phyloP scores from a whole-genome alignment of 2,329 filamentous ascomycete species.

The Onygena corvina region DNA sequence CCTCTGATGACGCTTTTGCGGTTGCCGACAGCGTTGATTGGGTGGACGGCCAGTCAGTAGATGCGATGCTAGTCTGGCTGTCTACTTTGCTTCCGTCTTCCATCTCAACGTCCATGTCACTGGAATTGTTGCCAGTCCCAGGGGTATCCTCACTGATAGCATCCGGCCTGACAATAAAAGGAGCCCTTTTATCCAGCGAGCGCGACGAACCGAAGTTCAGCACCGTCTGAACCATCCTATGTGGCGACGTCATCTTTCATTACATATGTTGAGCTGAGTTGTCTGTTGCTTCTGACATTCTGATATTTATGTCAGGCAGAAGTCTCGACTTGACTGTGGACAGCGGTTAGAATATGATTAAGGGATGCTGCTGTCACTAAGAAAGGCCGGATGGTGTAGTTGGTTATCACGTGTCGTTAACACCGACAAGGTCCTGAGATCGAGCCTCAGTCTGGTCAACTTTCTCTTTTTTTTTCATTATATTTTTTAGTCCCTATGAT shows the following conservation, averaged over 20 bases:
- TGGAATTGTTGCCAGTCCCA: background rate
- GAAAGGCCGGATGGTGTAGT: conserved; percentile 7
- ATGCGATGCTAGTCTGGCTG: background rate
- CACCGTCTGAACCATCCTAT: conserved; percentile 16
- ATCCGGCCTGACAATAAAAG: background rate
- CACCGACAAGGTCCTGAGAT: conserved; percentile 7
- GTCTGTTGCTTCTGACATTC: too few relatives aligned
- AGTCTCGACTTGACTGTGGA: background rate
- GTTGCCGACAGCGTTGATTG: background rate
- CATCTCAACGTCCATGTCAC: conserved; percentile 10
- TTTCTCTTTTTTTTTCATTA: background rate
- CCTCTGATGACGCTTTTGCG: background rate
- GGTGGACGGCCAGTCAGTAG: background rate
- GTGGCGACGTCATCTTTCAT: too few relatives aligned
- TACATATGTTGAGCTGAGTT: too few relatives aligned
- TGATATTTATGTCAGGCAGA: background rate
- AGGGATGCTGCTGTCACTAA: background rate
- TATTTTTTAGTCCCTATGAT: background rate
- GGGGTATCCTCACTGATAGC: background rate
- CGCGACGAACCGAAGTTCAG: conserved; percentile 15
- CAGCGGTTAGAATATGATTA: background rate
- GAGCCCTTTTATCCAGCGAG: background rate
- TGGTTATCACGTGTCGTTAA: conserved; percentile 7
- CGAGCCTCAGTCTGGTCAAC: conserved; percentile 6
- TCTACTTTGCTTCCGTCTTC: conserved; percentile 12